Conservation (phyloP, 2,329 filamentous ascomycete species). For the Verticillium nonalfalfae region DNA sequence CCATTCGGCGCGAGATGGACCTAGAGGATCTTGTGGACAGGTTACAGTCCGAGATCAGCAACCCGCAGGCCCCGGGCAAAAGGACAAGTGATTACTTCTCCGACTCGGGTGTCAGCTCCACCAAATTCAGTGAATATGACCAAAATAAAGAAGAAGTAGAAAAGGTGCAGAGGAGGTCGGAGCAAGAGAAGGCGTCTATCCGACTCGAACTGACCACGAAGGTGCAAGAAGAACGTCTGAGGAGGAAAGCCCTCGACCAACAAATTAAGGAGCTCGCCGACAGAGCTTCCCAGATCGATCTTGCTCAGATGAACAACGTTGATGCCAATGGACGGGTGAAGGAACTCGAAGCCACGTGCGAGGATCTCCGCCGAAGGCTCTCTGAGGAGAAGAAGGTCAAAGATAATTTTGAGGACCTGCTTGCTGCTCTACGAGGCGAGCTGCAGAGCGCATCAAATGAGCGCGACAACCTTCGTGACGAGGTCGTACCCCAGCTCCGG, state of each 20-base stretch:
- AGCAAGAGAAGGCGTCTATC: conserved; percentile 86
- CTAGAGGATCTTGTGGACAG: conserved; percentile 89
- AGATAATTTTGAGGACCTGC: conserved; percentile 87
- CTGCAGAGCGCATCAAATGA: conserved; percentile 79
- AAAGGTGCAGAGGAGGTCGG: conserved; percentile 71
- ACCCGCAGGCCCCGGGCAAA: conserved; percentile 52
- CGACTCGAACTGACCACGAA: conserved; percentile 75
- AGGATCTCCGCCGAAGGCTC: conserved; percentile 76
- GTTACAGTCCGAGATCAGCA: conserved; percentile 69
- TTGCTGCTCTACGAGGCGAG: conserved; percentile 77
- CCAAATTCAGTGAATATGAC: conserved; percentile 66
- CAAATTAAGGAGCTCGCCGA: conserved; percentile 80
- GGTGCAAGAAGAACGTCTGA: conserved; percentile 77
- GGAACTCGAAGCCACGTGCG: conserved; percentile 74
- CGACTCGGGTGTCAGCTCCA: conserved; percentile 84
- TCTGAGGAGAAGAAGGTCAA: conserved; percentile 82
- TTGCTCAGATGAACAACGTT: conserved; percentile 47
- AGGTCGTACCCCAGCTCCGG: conserved; percentile 73
- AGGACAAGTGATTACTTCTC: conserved; percentile 97
- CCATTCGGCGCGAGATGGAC: conserved; percentile 93
- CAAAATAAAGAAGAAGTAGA: conserved; percentile 67
- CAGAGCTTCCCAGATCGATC: conserved; percentile 60
- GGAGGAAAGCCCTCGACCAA: conserved; percentile 69
- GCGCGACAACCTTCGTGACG: conserved; percentile 84
- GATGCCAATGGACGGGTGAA: conserved; percentile 58